Percentiles rank a stretch among this genome's conserved stretches.
Evolutionary conservation across 495 filamentous ascomycete genomes (phyloP).

Genomic region (Penicillium odoratum): DNA sequence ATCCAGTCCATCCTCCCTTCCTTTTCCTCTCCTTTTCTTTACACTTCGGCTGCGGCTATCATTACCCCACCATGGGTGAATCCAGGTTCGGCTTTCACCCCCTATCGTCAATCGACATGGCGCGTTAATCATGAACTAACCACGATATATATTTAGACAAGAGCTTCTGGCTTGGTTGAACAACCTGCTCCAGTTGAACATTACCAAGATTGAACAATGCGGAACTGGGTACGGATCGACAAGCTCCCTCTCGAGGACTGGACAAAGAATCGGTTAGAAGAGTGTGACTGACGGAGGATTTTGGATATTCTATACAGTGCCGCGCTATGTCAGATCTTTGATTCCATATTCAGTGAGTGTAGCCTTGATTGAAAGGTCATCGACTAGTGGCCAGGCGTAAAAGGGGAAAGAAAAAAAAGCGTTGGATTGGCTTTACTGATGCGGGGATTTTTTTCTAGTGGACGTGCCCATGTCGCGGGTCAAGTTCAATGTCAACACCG

Average conservation of each 20-base stretch:
- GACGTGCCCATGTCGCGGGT: constrained; percentile 95
- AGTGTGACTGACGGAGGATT: constrained; percentile 22
- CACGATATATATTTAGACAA: constrained; percentile 61
- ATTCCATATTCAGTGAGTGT: constrained; percentile 85
- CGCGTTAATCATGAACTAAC: constrained; percentile 9
- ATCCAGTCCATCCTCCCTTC: neutral
- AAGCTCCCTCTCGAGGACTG: constrained; percentile 20
- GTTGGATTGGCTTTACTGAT: constrained; percentile 19
- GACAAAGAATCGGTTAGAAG: neutral
- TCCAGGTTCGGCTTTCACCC: constrained; percentile 46
- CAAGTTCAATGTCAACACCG: constrained; percentile 96
- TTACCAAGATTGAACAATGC: constrained; percentile 98
- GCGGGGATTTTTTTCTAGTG: constrained; percentile 44
- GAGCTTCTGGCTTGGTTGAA: constrained; percentile 97
- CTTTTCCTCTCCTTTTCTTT: constrained; percentile 5
- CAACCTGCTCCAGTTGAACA: constrained; percentile 93
- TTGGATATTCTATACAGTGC: constrained; percentile 58
- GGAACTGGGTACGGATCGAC: constrained; percentile 82
- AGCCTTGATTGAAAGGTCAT: neutral
- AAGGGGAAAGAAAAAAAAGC: neutral
- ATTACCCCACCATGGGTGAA: constrained; percentile 55
- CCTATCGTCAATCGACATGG: constrained; percentile 15
- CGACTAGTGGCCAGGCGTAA: constrained; percentile 8
- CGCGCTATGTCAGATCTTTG: constrained; percentile 92
- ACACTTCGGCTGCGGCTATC: constrained; percentile 14